Evolutionary conservation across 768 basidiomycete genomes (phyloP).

Genomic region (Suillus ampliporus): DNA sequence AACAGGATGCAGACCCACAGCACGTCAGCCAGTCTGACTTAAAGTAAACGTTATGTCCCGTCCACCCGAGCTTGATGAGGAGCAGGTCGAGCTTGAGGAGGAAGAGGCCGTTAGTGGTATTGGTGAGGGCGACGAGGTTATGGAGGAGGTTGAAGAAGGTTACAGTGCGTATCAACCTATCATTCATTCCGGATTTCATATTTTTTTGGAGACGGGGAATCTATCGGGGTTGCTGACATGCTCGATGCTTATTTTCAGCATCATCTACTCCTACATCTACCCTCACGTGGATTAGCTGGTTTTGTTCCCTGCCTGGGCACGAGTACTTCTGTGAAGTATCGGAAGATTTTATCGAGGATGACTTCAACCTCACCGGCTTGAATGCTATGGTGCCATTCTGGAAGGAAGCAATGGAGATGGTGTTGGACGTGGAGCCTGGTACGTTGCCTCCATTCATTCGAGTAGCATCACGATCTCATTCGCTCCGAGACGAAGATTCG

Average conservation of each 20-base stretch:
- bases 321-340: conserved; percentile 99
- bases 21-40: conserved; percentile 31
- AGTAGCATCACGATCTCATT: conserved; percentile 23
- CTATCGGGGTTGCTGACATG: conserved; percentile 2
- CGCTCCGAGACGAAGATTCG: conserved; percentile 79
- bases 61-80: conserved; percentile 47
- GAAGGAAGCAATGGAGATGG: conserved; percentile 99
- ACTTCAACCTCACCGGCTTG: conserved; percentile 97
- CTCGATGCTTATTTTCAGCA: conserved; percentile 46
- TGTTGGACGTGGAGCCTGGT: conserved; percentile 99
- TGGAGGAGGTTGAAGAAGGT: conserved; percentile 72
- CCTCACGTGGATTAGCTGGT: conserved; percentile 96
- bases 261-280: conserved; percentile 92
- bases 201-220: conserved; percentile 8
- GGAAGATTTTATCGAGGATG: conserved; percentile 99
- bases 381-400: conserved; percentile 98
- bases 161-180: conserved; percentile 68
- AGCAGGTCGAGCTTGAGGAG: conserved; percentile 59
- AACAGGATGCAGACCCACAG: conserved; percentile 18
- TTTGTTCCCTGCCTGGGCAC: conserved; percentile 92
- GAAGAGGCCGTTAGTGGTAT: conserved; percentile 66
- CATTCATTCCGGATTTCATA: conserved; percentile 16
- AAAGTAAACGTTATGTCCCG: conserved; percentile 43
- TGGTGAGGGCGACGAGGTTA: conserved; percentile 74
- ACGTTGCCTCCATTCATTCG: conserved; percentile 35